phyloP scores from a whole-genome alignment of 2,329 filamentous ascomycete genomes.

The Fusarium nelsonii region DNA sequence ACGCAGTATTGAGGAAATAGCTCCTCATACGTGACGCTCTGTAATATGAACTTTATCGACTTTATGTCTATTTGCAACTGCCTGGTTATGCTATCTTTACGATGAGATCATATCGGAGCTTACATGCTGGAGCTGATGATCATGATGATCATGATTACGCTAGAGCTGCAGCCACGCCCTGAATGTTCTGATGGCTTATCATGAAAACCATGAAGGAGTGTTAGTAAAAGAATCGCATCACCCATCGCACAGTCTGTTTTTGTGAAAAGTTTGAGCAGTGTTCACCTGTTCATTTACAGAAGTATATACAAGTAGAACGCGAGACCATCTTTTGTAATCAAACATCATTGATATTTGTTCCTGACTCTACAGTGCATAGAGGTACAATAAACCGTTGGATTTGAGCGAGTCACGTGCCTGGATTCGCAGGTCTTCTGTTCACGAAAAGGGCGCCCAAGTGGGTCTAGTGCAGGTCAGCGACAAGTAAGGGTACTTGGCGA shows the following conservation, averaged over 20 bases:
- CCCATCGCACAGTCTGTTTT: neutral
- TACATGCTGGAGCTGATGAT: neutral
- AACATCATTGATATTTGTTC: neutral
- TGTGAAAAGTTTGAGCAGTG: no score
- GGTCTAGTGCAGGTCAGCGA: slow-evolving; percentile 44
- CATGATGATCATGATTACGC: slow-evolving; percentile 30
- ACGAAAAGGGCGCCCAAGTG: slow-evolving; percentile 48
- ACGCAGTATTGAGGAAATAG: slow-evolving; percentile 14
- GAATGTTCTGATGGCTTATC: slow-evolving; percentile 6
- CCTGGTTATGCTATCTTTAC: slow-evolving; percentile 1
- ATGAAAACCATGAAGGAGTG: neutral
- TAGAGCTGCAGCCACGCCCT: slow-evolving; percentile 34
- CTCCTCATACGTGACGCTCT: slow-evolving; percentile 36
- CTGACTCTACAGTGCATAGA: slow-evolving; percentile 1
- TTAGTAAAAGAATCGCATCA: neutral
- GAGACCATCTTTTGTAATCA: neutral
- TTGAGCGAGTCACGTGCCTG: slow-evolving; percentile 50
- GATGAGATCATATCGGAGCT: slow-evolving; percentile 14
- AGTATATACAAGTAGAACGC: neutral
- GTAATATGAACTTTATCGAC: slow-evolving; percentile 42
- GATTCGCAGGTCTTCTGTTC: slow-evolving; percentile 49
- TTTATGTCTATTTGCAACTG: slow-evolving; percentile 7
- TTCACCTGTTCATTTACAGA: neutral
- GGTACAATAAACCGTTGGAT: slow-evolving; percentile 8
- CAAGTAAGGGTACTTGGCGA: slow-evolving; percentile 50